Base-by-base conservation (phyloP, 2,329 filamentous ascomycete species). In the Botrytis aclada region DNA sequence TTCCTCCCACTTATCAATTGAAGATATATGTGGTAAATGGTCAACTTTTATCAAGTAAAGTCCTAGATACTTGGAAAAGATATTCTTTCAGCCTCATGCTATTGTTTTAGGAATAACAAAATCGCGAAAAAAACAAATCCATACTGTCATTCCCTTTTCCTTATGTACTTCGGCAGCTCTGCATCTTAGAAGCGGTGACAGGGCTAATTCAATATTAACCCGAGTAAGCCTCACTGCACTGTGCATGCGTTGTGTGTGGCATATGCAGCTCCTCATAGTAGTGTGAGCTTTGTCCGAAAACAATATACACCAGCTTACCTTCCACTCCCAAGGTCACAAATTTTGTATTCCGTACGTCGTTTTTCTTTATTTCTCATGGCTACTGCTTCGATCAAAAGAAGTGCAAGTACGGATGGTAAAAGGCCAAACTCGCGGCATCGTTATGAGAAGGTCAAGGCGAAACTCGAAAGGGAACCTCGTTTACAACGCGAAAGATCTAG, bases 131-230 rank as follows among this genome's bases (percentile, higher is more conserved):
- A 54, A 56, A 16, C 32, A 39, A 60, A 34, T 16, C 20, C 47
- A 61, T 66, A 18, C 22, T 66, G 47, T 37, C 47, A 65, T 56
- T 54, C 32, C 9, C 7, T 54, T 71, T 66, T 29, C 62, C 41
- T 72, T 60, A 72, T 72, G 62, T 72, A 37, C 43, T 54, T 64
- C 45, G 29, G 65, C 32, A 67, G 39, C 39, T 67, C 70, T 67
- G 47, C 61, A 72, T 72, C 37, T 72, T 20, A 39, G 37, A 51
- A 67, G 70, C 62, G 70, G 70, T 72, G 70, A 72, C 62, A n/a
- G 70, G 70, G 70, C 62, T 67, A 72, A 72, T 72, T 67, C 70
- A 60, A 72, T 54, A 72, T 72, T 72, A 72, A 72, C 62, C 70
- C 70, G 70, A 72, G 70, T 72, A 67, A 72, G 70, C 70, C 70